Base-by-base conservation (phyloP, 2,329 filamentous ascomycete species). In the Colletotrichum sp. region DNA sequence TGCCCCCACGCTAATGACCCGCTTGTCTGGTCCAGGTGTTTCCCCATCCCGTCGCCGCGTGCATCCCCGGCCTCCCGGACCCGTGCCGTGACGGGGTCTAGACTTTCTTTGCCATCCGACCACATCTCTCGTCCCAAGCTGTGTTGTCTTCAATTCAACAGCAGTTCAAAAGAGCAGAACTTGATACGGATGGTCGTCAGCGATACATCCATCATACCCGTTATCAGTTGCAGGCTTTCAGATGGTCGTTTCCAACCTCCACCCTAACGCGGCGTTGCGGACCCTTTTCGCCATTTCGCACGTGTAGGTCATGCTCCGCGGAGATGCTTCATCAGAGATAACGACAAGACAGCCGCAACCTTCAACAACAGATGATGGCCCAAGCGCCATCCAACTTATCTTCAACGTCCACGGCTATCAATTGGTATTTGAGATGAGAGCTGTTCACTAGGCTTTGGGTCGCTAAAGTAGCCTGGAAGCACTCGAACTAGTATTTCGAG, bases 251-350 rank as follows among this genome's bases (percentile, higher is more conserved):
- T 74, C 73, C 74, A 74, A 65, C 74, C 74, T 76, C 74, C 70
- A 76, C 74, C 67, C 68, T 16, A 34, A 65, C 64, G 57, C 73
- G 64, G 70, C 70, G 60, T 60, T 69, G 70, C 70, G 74, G 74
- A 74, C 58, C 70, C 64, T 26, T 64, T 69, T 65, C 63, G 26
- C 64, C 38, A 55, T 71, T 75, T 68, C 57, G 30, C 70, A 75
- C 64, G 36, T 76, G 65, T 73, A 69, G 60, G 36, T 61, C 64
- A 58, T 24, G 58, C 65, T 76, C 74, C 74, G 74, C 74, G 70
- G 74, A 76, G 74, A 73, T 76, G 74, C 60, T 52, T 70, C n/a
- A 55, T 73, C 26, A 43, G 60, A 76, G 70, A 76, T 74, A 76
- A 76, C 74, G 70, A 65, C 30, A 69, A 72, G 30, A 74, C 65